Evolutionary conservation across 352 stramenopile species (phyloP), one percentile per base, ranked within the genome.

Genomic region (Globisporangium middletonii): DNA sequence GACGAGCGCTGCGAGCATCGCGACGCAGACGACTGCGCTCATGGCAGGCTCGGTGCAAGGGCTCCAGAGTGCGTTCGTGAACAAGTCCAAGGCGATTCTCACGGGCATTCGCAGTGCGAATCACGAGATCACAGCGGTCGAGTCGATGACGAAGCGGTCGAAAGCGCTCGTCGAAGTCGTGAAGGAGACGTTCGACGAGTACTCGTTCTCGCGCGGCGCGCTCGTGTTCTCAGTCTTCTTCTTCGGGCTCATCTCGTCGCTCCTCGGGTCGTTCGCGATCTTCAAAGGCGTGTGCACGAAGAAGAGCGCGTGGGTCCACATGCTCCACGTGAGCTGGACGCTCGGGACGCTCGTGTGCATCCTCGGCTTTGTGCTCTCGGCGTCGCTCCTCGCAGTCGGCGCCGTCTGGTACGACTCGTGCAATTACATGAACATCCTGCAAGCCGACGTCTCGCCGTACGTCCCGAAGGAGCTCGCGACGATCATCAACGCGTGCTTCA

Each of bases 351-450:
- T 92, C 0, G 81, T 92, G 16, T 89, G 79, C 57, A 85, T 92
- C 38, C 46, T 92, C n/a, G 80, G 79, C 16, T 94, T 94, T 49
- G 78, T 92, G 7, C 59, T 92, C 3, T 79, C 81, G 1, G 72
- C 81, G 6, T 88, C 77, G 1, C 63, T 93, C 15, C 74, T 93
- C 12, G 83, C 83, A 2, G 79, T 93, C 26, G 78, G 73, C 16
- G 83, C 81, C 42, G 66, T 93, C 38, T 93, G 79, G 79, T 91
- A 79, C 57, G 83, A 93, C 48, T 77, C 74, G 16, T 93, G 83
- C 67, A 82, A 83, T 50, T 92, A 93, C 62, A 83, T 93, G 74
- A 86, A 81, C 57, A 72, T 92, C n/a, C 37, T 92, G 18, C 79
- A 89, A 57, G 65, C 68, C 13, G 76, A 93, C 50, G 76, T 90